Conservation (phyloP, 2,329 filamentous ascomycete species). For the Calonectria ilicicola region DNA sequence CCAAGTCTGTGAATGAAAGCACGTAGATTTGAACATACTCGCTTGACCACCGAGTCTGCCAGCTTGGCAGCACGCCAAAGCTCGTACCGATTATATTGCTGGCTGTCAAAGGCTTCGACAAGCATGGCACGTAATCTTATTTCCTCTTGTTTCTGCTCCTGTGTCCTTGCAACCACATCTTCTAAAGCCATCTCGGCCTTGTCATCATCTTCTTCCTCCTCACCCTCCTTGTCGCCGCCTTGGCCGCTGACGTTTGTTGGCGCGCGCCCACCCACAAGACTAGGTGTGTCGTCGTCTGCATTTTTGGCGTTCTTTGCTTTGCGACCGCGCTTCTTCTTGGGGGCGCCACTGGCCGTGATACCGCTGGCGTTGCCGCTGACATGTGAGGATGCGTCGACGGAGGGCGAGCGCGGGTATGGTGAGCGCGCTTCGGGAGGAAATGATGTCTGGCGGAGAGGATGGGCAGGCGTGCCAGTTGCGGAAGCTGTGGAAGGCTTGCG, state of each 20-base stretch:
- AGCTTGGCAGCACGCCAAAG: slow-evolving; percentile 78
- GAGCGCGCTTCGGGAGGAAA: slow-evolving; percentile 76
- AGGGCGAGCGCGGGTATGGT: slow-evolving; percentile 73
- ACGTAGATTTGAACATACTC: slow-evolving; percentile 57
- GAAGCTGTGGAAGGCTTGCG: slow-evolving; percentile 72
- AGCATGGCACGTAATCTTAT: slow-evolving; percentile 69
- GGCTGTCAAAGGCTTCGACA: slow-evolving; percentile 72
- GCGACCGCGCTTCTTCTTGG: slow-evolving; percentile 71
- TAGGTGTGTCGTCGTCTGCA: slow-evolving; percentile 57
- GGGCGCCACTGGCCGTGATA: slow-evolving; percentile 49
- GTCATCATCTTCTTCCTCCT: slow-evolving; percentile 70
- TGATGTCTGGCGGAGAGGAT: slow-evolving; percentile 83
- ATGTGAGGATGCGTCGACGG: slow-evolving; percentile 69
- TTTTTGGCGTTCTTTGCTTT: slow-evolving; percentile 70
- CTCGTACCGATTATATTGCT: slow-evolving; percentile 78
- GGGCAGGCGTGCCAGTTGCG: slow-evolving; percentile 62
- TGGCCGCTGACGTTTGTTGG: slow-evolving; percentile 59
- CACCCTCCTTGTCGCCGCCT: slow-evolving; percentile 58
- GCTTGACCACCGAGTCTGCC: slow-evolving; percentile 75
- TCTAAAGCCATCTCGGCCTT: slow-evolving; percentile 67
- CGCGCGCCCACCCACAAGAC: slow-evolving; percentile 55
- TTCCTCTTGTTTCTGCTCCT: slow-evolving; percentile 76
- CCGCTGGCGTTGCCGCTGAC: slow-evolving; percentile 71
- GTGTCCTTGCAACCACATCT: slow-evolving; percentile 70
- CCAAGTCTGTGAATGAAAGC: neutral